Evolutionary conservation across 139 green algal species (phyloP).

Genomic region (Nannochloris sp.): DNA sequence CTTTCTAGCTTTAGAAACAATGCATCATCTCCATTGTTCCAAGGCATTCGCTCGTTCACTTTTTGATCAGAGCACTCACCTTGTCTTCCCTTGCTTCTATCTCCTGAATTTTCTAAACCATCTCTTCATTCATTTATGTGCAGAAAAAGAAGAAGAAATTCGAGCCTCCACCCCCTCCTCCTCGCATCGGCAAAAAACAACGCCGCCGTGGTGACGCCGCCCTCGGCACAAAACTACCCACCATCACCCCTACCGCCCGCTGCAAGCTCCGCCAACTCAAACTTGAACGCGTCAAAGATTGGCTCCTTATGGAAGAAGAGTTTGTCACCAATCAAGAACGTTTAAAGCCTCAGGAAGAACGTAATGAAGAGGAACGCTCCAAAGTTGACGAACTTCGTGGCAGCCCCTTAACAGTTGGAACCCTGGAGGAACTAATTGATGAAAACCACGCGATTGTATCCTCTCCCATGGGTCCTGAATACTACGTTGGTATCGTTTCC

Average conservation of each 20-base stretch:
- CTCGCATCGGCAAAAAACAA: constrained; percentile 90
- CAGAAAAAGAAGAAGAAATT: constrained; percentile 95
- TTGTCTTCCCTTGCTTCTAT: too few relatives aligned
- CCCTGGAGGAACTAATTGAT: constrained; percentile 98
- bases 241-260: constrained; percentile 82
- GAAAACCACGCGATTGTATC: constrained; percentile 96
- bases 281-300: constrained; percentile 98
- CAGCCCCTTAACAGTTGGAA: constrained; percentile 88
- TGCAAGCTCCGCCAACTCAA: constrained; percentile 97
- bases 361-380: constrained; percentile 85
- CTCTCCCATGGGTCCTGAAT: constrained; percentile 92
- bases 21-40: background rate
- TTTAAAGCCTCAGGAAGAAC: constrained; percentile 86
- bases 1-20: background rate
- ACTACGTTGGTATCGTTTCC: constrained; percentile 96
- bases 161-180: constrained; percentile 81
- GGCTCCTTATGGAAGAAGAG: constrained; percentile 99
- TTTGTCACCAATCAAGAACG: constrained; percentile 91
- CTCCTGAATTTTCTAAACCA: too few relatives aligned
- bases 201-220: constrained; percentile 58
- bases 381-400: constrained; percentile 97
- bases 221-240: constrained; percentile 75
- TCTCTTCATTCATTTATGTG: background rate
- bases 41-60: background rate
- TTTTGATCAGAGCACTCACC: too few relatives aligned